phyloP scores from a whole-genome alignment of 2,329 filamentous ascomycete genomes.

The Fusarium guadeloupense region DNA sequence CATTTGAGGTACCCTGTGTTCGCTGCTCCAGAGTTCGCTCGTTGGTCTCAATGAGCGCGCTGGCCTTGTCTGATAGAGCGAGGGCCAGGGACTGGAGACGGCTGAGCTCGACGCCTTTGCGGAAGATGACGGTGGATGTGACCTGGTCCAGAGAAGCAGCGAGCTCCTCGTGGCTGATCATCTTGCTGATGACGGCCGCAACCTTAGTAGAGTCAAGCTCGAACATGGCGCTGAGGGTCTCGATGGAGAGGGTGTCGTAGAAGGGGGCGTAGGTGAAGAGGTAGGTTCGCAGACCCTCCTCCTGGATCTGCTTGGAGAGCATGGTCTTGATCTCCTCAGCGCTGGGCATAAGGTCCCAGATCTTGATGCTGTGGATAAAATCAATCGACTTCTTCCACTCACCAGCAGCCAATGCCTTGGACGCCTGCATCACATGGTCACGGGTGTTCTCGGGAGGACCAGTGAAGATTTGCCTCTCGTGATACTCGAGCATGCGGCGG shows the following conservation, averaged over 20 bases:
- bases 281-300: conserved; percentile 97
- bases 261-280: conserved; percentile 99
- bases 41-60: conserved; percentile 93
- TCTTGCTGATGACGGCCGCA: conserved; percentile 94
- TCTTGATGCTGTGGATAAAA: conserved; percentile 98
- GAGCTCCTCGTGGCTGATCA: conserved; percentile 99
- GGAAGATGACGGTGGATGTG: conserved; percentile 97
- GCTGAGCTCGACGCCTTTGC: conserved; percentile 98
- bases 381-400: conserved; percentile 98
- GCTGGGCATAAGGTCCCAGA: conserved; percentile 97
- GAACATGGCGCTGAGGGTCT: conserved; percentile 91
- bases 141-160: conserved; percentile 97
- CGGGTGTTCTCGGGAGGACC: conserved; percentile 98
- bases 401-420: conserved; percentile 93
- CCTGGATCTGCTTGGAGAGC: conserved; percentile 98
- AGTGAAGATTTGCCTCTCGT: conserved; percentile 98
- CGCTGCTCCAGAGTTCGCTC: conserved; percentile 97
- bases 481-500: conserved; percentile 98
- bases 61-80: conserved; percentile 95
- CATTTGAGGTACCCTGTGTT: conserved; percentile 93
- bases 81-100: conserved; percentile 94
- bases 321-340: conserved; percentile 94
- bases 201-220: conserved; percentile 93
- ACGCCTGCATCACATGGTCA: conserved; percentile 99
- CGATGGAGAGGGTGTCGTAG: conserved; percentile 93